Evolutionary conservation across 169 alveolate species (phyloP), one percentile per base, ranked within the genome.

Genomic region (Eimeria necatrix): DNA sequence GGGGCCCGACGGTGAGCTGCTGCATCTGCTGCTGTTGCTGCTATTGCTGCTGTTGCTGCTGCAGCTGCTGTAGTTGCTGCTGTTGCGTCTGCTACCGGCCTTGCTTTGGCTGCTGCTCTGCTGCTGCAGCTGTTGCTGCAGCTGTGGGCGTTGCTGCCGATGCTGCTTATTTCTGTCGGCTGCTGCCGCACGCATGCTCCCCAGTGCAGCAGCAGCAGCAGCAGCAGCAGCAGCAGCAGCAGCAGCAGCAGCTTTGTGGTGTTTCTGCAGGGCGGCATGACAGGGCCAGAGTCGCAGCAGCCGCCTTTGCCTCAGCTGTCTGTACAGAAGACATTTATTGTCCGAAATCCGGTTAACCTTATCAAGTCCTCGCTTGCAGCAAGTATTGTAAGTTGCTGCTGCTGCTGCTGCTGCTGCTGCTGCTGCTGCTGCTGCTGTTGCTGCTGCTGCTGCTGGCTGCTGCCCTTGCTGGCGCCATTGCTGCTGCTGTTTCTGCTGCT

Each of bases 281-380:
- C n/a, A n/a, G n/a, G n/a, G n/a, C n/a, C n/a, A 24, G 32, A 4
- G 5, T 24, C 12, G 73, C 73, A 60, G 73, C 81, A 3, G 41
- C 81, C 49, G 46, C 81, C 68, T 1, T 56, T 87, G 46, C 94
- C 94, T 12, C 93, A 85, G 26, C 81, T 64, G 49, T 60, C 32
- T 18, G 94, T 93, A 5, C 86, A 93, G 91, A 84, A 83, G 94
- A 93, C 96, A 3, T 93, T 92, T 49, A 91, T 93, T 12, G 94
- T 93, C 24, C 70, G 73, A 56, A 93, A 93, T 60, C 96, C 96
- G 14, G 74, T 86, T 76, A 93, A 93, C 94, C 24, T 93, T 26
- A 24, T 20, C 41, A 93, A 93, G 74, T 48, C 56, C 56, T 64
- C 94, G 6, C 87, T 93, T 4, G 24, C 24, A 7, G 87, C 87